Conservation (phyloP, 306 rosid species). For the Crataegus laevigata region DNA sequence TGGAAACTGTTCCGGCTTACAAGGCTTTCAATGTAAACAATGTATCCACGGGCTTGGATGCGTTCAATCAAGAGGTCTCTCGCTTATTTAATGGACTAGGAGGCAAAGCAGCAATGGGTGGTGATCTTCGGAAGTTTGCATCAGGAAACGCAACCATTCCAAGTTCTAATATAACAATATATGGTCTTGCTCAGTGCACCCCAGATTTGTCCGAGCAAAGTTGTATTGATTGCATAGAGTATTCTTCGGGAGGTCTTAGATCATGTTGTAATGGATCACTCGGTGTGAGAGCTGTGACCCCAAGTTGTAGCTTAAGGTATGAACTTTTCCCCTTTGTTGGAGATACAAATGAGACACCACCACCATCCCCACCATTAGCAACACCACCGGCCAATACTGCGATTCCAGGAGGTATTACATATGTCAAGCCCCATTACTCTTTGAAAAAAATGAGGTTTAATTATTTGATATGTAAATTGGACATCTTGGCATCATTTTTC, state of each 20-base stretch:
- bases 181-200: slow-evolving; percentile 15
- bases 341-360: background rate
- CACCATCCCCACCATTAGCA: background rate
- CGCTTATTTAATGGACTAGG: background rate
- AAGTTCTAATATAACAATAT: background rate
- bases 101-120: slow-evolving; percentile 1
- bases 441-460: background rate
- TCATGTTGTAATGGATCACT: background rate
- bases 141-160: background rate
- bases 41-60: background rate
- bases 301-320: slow-evolving; percentile 13
- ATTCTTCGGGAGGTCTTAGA: background rate
- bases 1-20: background rate
- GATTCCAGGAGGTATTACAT: background rate
- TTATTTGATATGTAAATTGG: background rate
- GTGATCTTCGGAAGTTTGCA: slow-evolving; percentile 2
- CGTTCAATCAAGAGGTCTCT: background rate
- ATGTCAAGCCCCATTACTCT: background rate
- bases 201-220: slow-evolving; percentile 4
- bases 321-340: background rate
- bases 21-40: fast-evolving
- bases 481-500: background rate
- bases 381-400: background rate
- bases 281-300: background rate
- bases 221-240: background rate